Percentiles rank a stretch among this genome's conserved stretches.
Evolutionary conservation across 768 basidiomycete species (phyloP).

Genomic region (Vishniacozyma victoriae): DNA sequence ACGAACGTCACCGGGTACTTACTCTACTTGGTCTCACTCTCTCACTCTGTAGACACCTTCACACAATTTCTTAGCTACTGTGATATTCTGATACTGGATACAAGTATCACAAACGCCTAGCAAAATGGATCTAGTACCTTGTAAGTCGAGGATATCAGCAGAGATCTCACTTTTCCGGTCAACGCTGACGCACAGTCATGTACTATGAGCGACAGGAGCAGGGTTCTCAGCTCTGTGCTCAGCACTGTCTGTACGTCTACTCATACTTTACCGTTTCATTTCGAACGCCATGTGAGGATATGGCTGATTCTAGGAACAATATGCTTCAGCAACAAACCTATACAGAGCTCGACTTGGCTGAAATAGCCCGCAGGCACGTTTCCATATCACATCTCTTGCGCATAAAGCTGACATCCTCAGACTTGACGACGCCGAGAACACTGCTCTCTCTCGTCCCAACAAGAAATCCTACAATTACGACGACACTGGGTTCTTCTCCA

Average conservation of each 20-base stretch:
- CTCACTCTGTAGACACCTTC: not conserved
- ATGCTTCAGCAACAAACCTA: conserved; percentile 43
- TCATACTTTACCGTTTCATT: not conserved
- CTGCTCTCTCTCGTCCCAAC: conserved; percentile 50
- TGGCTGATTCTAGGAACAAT: conserved; percentile 26
- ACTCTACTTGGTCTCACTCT: not conserved
- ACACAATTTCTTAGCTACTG: not conserved
- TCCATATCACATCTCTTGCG: not conserved
- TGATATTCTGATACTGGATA: not conserved
- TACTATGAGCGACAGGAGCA: conserved; percentile 38
- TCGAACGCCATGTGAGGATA: not conserved
- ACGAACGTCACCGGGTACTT: not conserved
- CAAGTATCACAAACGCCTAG: not conserved
- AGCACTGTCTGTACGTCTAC: conserved; percentile 38
- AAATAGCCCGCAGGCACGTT: conserved; percentile 43
- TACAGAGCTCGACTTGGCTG: conserved; percentile 42
- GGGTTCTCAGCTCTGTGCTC: conserved; percentile 40
- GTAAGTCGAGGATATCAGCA: conserved; percentile 8
- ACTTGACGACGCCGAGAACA: conserved; percentile 43
- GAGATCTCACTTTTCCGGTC: not conserved
- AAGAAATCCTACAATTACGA: conserved; percentile 68
- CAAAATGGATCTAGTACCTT: conserved; percentile 32
- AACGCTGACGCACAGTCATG: conserved; percentile 25
- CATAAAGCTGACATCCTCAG: conserved; percentile 4
- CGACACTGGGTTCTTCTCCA: conserved; percentile 88